Evolutionary conservation across 1,139 yeast species (phyloP).

Genomic region (Scheffersomyces stambukii): DNA sequence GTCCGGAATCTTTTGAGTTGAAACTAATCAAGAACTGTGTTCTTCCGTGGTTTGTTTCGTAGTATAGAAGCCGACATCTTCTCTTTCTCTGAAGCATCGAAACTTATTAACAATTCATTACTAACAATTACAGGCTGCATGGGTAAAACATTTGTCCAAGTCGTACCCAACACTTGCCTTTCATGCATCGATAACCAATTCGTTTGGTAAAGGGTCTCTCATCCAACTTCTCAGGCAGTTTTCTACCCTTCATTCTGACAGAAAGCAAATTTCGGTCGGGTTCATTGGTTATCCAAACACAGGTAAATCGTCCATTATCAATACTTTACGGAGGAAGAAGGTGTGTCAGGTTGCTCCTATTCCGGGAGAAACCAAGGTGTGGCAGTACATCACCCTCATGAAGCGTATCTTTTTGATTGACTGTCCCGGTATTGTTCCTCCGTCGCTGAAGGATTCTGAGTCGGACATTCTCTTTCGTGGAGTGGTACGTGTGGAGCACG

Average conservation of each 20-base stretch:
- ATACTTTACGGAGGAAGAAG: constrained; percentile 88
- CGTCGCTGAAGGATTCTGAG: constrained; percentile 81
- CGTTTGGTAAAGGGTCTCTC: constrained; percentile 95
- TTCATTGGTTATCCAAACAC: constrained; percentile 97
- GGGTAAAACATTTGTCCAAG: constrained; percentile 94
- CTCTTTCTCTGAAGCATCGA: constrained; percentile 6
- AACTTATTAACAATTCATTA: constrained; percentile 17
- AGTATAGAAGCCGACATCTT: constrained; percentile 68
- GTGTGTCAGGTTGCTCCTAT: constrained; percentile 97
- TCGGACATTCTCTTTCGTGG: constrained; percentile 95
- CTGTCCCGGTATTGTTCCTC: constrained; percentile 99
- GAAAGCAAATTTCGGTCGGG: constrained; percentile 95
- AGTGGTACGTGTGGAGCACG: constrained; percentile 97
- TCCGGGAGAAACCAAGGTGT: constrained; percentile 98
- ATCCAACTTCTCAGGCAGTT: constrained; percentile 92
- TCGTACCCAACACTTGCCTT: constrained; percentile 94
- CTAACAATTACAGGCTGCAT: constrained; percentile 77
- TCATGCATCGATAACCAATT: constrained; percentile 95
- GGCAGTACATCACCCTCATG: constrained; percentile 98
- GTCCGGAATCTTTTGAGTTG: constrained; percentile 63
- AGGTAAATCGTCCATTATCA: constrained; percentile 93
- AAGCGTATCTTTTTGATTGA: constrained; percentile 91
- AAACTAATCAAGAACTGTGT: constrained; percentile 31
- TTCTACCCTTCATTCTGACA: constrained; percentile 82
- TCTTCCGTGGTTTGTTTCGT: constrained; percentile 47